A percentile compares a stretch with the other conserved stretches of the same genome.
These are phyloP conservation scores for Suhomyces faveliae DNA, from an alignment of 805 yeast species.

Conservation along the genomic window DNA sequence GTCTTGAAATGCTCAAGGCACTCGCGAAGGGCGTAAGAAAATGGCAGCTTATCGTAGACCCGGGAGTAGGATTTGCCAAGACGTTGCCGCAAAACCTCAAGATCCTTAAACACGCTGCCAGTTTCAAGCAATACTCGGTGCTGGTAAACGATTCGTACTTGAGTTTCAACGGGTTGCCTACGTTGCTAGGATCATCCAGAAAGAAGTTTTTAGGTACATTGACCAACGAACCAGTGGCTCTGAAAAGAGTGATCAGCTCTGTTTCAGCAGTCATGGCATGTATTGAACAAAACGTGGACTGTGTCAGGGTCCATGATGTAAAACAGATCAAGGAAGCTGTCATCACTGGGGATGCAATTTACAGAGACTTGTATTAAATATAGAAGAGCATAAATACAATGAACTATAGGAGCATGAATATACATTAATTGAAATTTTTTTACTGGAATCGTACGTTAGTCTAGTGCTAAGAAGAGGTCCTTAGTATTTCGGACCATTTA, in stretches of 20 bases:
- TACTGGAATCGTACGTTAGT: too few relatives aligned
- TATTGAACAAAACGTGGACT: constrained; percentile 69
- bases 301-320: constrained; percentile 88
- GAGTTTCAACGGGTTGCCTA: constrained; percentile 56
- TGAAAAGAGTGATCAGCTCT: constrained; percentile 72
- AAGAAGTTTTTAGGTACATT: constrained; percentile 81
- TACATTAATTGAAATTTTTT: too few relatives aligned
- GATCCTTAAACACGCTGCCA: constrained; percentile 51
- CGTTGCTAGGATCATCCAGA: constrained; percentile 84
- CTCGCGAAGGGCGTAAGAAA: constrained; percentile 62
- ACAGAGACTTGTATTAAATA: constrained; percentile 29
- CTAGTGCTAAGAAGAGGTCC: too few relatives aligned
- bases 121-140: constrained; percentile 50
- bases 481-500: too few relatives aligned
- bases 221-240: constrained; percentile 55
- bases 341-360: constrained; percentile 71
- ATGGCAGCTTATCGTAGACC: constrained; percentile 92
- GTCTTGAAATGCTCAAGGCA: constrained; percentile 55
- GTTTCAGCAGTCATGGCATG: constrained; percentile 73
- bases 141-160: constrained; percentile 30
- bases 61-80: constrained; percentile 98
- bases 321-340: constrained; percentile 47
- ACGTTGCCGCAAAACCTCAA: constrained; percentile 64
- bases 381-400: too few relatives aligned
- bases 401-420: too few relatives aligned